Evolutionary conservation across 2,329 filamentous ascomycete genomes (phyloP).

Genomic region (Fusarium sp.): DNA sequence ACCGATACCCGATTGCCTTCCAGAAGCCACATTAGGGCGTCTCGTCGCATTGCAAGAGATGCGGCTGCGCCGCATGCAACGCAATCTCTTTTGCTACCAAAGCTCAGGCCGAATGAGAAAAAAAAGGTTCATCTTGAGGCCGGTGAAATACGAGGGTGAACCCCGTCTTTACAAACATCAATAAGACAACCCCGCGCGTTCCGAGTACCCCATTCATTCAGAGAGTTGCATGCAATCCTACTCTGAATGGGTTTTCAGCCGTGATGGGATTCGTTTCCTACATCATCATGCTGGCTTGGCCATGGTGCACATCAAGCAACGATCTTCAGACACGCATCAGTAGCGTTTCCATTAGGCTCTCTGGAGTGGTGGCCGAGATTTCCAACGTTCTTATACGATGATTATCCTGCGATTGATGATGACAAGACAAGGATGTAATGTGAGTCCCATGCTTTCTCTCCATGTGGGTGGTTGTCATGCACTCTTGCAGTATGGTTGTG

Average conservation of each 20-base stretch:
- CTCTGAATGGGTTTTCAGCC: conserved; percentile 31
- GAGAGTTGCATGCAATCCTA: conserved; percentile 14
- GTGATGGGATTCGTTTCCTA: conserved; percentile 26
- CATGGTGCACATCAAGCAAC: conserved; percentile 23
- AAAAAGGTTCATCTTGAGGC: conserved; percentile 6
- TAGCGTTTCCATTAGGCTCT: background rate
- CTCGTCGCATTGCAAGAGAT: conserved; percentile 13
- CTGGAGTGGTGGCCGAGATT: background rate
- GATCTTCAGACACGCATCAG: conserved; percentile 18
- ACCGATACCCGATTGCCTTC: conserved; percentile 15
- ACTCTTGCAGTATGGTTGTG: background rate
- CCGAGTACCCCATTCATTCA: background rate
- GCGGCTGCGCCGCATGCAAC: conserved; percentile 37
- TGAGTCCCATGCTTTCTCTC: background rate
- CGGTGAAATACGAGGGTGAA: background rate
- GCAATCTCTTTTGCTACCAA: conserved; percentile 30
- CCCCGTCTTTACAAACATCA: conserved; percentile 5
- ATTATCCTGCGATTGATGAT: background rate
- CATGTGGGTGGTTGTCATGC: background rate
- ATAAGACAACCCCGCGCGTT: background rate
- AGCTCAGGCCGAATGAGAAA: background rate
- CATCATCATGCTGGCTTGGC: conserved; percentile 29
- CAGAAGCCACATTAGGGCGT: conserved; percentile 30
- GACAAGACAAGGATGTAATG: conserved; percentile 4
- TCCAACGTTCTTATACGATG: conserved; percentile 8